These are phyloP conservation scores for Ascodesmis nigricans DNA, from an alignment of 495 filamentous ascomycete genomes.

Conservation along the genomic window DNA sequence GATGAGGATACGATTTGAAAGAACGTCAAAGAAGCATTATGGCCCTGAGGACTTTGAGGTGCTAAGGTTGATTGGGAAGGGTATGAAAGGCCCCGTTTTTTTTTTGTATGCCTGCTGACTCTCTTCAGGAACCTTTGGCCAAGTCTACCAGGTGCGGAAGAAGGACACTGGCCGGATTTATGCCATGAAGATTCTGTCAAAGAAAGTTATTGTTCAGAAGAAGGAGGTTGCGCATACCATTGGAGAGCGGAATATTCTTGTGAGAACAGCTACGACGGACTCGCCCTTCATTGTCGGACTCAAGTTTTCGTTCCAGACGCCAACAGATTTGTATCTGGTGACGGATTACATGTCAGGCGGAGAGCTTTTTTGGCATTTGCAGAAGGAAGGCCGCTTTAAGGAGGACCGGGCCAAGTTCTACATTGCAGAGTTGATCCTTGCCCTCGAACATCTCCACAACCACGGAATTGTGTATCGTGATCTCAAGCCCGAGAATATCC, in stretches of 20 bases:
- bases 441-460: conserved; percentile 83
- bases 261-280: conserved; percentile 82
- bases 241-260: conserved; percentile 89
- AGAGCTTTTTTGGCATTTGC: conserved; percentile 95
- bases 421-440: conserved; percentile 90
- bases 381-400: conserved; percentile 89
- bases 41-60: conserved; percentile 95
- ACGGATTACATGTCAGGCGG: conserved; percentile 99
- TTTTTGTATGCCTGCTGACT: neutral
- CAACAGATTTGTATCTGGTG: conserved; percentile 86
- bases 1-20: conserved; percentile 65
- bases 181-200: conserved; percentile 96
- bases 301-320: conserved; percentile 97
- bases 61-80: conserved; percentile 88
- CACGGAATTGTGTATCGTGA: conserved; percentile 97
- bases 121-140: conserved; percentile 66
- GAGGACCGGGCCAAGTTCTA: conserved; percentile 96
- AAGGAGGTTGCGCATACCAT: conserved; percentile 96
- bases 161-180: conserved; percentile 91
- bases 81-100: conserved; percentile 20
- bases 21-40: conserved; percentile 77
- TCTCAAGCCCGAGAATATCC: conserved; percentile 67
- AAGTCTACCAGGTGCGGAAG: conserved; percentile 98
- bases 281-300: conserved; percentile 95
- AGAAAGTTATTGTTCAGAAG: conserved; percentile 99